Evolutionary conservation across 345 rosid species (phyloP), one percentile per base, ranked within the genome.

Genomic region (Gossypium mustelinum): DNA sequence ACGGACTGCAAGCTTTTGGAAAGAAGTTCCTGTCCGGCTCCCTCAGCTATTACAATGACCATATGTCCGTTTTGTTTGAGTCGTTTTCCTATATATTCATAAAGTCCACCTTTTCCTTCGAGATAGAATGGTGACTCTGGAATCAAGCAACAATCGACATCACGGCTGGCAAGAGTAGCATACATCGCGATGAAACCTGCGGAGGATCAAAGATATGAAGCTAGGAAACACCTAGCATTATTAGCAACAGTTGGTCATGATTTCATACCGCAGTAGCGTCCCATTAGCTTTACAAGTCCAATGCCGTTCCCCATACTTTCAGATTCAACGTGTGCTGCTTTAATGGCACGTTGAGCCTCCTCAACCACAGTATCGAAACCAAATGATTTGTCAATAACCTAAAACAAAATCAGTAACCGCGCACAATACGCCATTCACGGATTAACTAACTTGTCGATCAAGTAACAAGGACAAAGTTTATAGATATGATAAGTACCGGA

Each of bases 311-410:
- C 92, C 45, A 65, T 70, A 79, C 97, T 93, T 81, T 75, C 83
- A 62, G 98, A 90, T 83, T 93, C 98, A 63, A 93, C 95, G 78
- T 91, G 98, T 11, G 98, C 98, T 50, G 98, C 95, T 77, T 87
- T 90, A 64, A 91, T 93, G 71, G 97, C 94, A 72, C 98, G 95
- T 75, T 94, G 98, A 78, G 98, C 97, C 81, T 94, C 98, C 80
- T 94, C 98, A 69, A 94, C 97, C 50, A 96, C 92, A 84, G 94
- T 86, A 82, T 94, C 96, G 78, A 94, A 94, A 76, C 97, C 98
- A 77, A 94, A 94, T 58, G 98, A 91, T 71, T 78, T 91, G 85
- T 94, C 98, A 82, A 94, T 94, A 72, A 94, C 95, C 97, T 94
- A 83, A 80, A 79, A 34, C 70, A 79, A 44, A 70, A 76, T 44